These are phyloP conservation scores for Pseudocercospora ulei DNA, from an alignment of 2,329 filamentous ascomycete species.

Conservation along the genomic window DNA sequence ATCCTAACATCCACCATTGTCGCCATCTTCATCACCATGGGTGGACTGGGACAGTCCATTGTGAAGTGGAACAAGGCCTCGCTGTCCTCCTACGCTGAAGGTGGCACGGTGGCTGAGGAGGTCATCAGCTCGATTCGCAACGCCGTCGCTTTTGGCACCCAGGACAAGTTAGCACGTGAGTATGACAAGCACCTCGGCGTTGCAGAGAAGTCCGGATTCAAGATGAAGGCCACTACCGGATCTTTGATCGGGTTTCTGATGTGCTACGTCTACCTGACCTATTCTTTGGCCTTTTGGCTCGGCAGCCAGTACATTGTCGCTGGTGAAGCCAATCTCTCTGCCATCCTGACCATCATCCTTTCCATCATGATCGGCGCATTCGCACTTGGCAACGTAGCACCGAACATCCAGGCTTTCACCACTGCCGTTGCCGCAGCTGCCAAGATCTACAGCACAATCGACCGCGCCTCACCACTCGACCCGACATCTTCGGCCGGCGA, in stretches of 20 bases:
- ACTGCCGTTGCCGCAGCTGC: conserved; percentile 71
- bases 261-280: conserved; percentile 73
- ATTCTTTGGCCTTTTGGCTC: conserved; percentile 81
- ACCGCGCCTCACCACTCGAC: conserved; percentile 75
- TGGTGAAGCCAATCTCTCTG: conserved; percentile 55
- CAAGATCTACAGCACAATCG: conserved; percentile 92
- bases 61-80: conserved; percentile 71
- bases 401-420: conserved; percentile 77
- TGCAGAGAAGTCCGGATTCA: conserved; percentile 67
- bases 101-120: conserved; percentile 84
- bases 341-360: conserved; percentile 77
- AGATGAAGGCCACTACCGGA: conserved; percentile 61
- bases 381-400: conserved; percentile 75
- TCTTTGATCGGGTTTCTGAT: conserved; percentile 79
- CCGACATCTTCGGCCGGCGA: conserved; percentile 61
- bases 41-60: conserved; percentile 60
- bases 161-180: conserved; percentile 77
- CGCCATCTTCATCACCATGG: conserved; percentile 70
- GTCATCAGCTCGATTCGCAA: conserved; percentile 90
- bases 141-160: conserved; percentile 83
- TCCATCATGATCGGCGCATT: conserved; percentile 89
- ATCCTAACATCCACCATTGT: conserved; percentile 76
- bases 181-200: conserved; percentile 66
- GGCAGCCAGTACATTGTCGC: conserved; percentile 64
- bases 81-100: conserved; percentile 68